Conservation (phyloP, 1,284 basidiomycete genomes). For the Tylopilus orsonianus region DNA sequence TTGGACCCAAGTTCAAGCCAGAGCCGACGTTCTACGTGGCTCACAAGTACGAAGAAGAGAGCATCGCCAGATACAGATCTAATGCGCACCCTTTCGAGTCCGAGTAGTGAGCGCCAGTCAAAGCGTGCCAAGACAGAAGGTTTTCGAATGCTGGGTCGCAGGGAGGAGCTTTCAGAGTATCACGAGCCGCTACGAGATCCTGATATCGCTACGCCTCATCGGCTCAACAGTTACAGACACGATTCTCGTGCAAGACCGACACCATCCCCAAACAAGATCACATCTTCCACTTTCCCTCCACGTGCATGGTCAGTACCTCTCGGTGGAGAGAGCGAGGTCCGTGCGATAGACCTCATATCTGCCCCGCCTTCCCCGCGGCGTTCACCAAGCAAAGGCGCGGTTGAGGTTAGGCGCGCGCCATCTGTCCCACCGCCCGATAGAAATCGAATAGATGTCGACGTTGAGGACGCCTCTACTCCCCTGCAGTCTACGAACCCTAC, state of each 20-base stretch:
- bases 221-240: conserved; percentile 9
- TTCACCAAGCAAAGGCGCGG: conserved; percentile 22
- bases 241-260: conserved; percentile 23
- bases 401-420: conserved; percentile 29
- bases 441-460: conserved; percentile 29
- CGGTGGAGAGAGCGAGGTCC: conserved; percentile 10
- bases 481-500: conserved; percentile 24
- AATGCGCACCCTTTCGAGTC: conserved; percentile 13
- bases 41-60: conserved; percentile 26
- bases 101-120: conserved; percentile 13
- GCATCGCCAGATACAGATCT: conserved; percentile 26
- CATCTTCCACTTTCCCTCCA: conserved; percentile 14
- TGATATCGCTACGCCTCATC: conserved; percentile 5
- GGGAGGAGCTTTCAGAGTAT: conserved; percentile 17
- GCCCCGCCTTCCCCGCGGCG: conserved; percentile 30
- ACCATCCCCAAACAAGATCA: conserved; percentile 17
- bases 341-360: conserved; percentile 20
- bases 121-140: conserved; percentile 29
- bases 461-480: conserved; percentile 9
- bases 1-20: neutral
- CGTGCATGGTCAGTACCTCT: conserved; percentile 35
- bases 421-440: conserved; percentile 24
- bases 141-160: conserved; percentile 13
- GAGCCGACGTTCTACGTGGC: neutral
- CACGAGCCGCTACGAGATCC: conserved; percentile 21